Base-by-base conservation (phyloP, 768 basidiomycete species). In the Leccinum ochraceum region DNA sequence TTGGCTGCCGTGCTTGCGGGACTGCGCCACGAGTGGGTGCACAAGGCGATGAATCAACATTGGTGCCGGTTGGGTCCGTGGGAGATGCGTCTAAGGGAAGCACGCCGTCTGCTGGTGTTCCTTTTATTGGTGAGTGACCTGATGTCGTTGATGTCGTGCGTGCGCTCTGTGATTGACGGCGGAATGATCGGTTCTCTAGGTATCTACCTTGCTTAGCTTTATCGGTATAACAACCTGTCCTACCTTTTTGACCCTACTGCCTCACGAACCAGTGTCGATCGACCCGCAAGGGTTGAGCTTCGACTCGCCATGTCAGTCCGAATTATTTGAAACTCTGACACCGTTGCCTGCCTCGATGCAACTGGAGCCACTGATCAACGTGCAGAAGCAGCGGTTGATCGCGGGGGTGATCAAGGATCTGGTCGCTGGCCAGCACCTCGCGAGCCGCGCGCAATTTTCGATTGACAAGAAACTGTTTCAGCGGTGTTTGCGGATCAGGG, bases 231-330 rank as follows among this genome's bases (percentile, higher is more conserved):
- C 72, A 81, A 79, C 62, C 80, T 94, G 3, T 91, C 92, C 1
- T 89, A 92, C 63, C 75, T 93, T 48, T 86, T 94, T 61, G 92
- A 94, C 69, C 92, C 92, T 3, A 92, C 90, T 88, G 1, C 91
- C 92, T 6, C 81, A 86, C 66, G 84, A 86, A 60, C 75, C 81
- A 1, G 87, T 93, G 14, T 80, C 81, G 26, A 80, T 89, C 62
- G 87, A 93, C 61, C 79, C 85, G 0, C 74, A 76, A 20, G 85
- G 85, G 7, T 81, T 82, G 49, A 83, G 82, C 64, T 86, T 92
- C 59, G 85, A 88, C 62, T 74, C 87, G 6, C 89, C 86, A 1
- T 82, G 86, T 32, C 86, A 88, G 63, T 89, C 92, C 0, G 90
- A 92, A 61, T 89, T 93, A 26, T 94, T 94, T 72, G 80, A 85